Conservation (phyloP, 495 filamentous ascomycete species). For the Bacidia gigantensis region DNA sequence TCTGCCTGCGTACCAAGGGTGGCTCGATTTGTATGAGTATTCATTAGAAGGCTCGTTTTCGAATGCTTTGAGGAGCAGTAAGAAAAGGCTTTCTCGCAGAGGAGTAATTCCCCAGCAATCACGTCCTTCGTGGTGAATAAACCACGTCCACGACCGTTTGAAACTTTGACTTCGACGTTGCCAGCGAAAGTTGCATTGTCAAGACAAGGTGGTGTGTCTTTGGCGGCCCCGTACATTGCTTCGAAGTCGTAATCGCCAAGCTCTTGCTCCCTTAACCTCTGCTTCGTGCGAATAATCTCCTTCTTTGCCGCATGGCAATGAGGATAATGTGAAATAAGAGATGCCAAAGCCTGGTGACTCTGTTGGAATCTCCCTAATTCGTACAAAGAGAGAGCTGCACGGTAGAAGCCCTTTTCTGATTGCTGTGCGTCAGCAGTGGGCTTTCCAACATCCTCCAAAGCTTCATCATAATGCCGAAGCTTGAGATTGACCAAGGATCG, state of each 20-base stretch:
- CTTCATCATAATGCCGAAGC: conserved; percentile 32
- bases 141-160: conserved; percentile 26
- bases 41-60: conserved; percentile 18
- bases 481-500: conserved; percentile 34
- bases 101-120: conserved; percentile 35
- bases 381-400: conserved; percentile 35
- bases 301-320: conserved; percentile 18
- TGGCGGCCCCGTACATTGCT: conserved; percentile 25
- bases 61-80: conserved; percentile 19
- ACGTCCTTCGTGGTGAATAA: conserved; percentile 35
- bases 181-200: conserved; percentile 34
- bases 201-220: conserved; percentile 23
- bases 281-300: conserved; percentile 22
- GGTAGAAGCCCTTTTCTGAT: conserved; percentile 34
- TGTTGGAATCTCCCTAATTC: conserved; percentile 29
- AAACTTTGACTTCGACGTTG: conserved; percentile 19
- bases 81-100: conserved; percentile 43
- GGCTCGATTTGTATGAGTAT: conserved; percentile 20
- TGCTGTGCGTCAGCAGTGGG: conserved; percentile 15
- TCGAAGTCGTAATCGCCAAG: conserved; percentile 31
- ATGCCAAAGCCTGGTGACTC: conserved; percentile 19
- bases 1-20: conserved; percentile 26
- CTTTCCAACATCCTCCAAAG: conserved; percentile 29
- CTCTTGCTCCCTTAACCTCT: conserved; percentile 24
- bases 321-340: conserved; percentile 20